Conservation (phyloP, 192 early-diverging fungal species). For the Coemansia javaensis region DNA sequence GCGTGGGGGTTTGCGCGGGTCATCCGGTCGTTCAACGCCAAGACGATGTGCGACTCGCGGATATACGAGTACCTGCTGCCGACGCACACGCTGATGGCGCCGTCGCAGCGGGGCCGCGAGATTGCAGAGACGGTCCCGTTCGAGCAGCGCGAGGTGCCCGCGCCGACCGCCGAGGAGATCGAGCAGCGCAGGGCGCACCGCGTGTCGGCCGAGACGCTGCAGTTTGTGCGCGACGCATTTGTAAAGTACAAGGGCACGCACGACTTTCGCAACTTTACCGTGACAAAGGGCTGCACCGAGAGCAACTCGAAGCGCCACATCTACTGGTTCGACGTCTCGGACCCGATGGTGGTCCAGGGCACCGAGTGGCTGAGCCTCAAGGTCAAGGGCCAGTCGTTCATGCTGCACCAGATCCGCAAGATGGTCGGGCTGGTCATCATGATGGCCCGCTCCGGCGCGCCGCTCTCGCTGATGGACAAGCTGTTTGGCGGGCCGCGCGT, state of each 20-base stretch:
- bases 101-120: constrained; percentile 35
- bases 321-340: constrained; percentile 69
- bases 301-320: constrained; percentile 78
- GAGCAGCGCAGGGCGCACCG: constrained; percentile 60
- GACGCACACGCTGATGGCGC: constrained; percentile 73
- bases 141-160: constrained; percentile 28
- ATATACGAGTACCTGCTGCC: constrained; percentile 97
- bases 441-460: constrained; percentile 69
- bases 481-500: constrained; percentile 65
- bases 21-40: constrained; percentile 79
- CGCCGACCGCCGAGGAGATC: constrained; percentile 57
- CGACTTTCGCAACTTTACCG: constrained; percentile 96
- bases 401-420: constrained; percentile 99
- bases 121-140: constrained; percentile 27
- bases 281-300: constrained; percentile 71
- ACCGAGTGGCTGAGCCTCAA: constrained; percentile 91
- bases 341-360: constrained; percentile 62
- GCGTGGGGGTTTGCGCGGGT: constrained; percentile 76
- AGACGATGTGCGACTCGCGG: constrained; percentile 86
- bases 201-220: constrained; percentile 57
- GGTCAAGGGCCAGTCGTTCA: constrained; percentile 93
- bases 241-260: constrained; percentile 75
- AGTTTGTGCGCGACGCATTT: constrained; percentile 63
- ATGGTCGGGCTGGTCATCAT: constrained; percentile 94
- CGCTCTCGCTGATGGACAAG: constrained; percentile 60